phyloP scores from a whole-genome alignment of 1,139 yeast genomes.

The Yamadazyma sp. region DNA sequence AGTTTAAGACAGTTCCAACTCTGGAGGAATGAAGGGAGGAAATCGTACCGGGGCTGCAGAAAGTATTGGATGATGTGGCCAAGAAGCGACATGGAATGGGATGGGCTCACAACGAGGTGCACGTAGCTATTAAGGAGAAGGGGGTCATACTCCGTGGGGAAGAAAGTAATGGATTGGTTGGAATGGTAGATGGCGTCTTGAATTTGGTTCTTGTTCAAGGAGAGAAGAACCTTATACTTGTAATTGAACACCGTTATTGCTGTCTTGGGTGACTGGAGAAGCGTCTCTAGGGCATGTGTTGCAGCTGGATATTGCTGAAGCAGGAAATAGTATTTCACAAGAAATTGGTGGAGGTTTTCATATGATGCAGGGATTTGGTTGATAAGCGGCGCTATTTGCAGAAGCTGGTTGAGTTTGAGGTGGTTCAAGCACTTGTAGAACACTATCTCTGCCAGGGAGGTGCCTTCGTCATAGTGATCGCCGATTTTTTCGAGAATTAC shows the following conservation, averaged over 20 bases:
- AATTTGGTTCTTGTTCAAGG: conserved; percentile 3
- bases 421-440: conserved; percentile 2
- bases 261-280: no score
- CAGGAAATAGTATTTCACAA: conserved; percentile 1
- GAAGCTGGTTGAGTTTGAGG: conserved; percentile 1
- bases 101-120: background rate
- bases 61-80: conserved; percentile 9
- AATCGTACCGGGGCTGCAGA: conserved; percentile 29
- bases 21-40: conserved; percentile 58
- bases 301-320: background rate
- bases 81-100: conserved; percentile 5
- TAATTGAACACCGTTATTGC: conserved; percentile 1
- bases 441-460: no score
- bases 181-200: conserved; percentile 4
- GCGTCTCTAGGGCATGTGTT: background rate
- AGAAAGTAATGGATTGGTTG: conserved; percentile 5
- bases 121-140: conserved; percentile 3
- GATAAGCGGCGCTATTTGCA: background rate
- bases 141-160: conserved; percentile 7
- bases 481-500: background rate
- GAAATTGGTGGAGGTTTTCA: background rate
- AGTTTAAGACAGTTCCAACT: conserved; percentile 52
- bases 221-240: conserved; percentile 6
- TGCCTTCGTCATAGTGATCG: no score
- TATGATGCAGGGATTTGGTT: background rate